These are phyloP conservation scores for Hymenoscyphus fructigenus DNA, from an alignment of 2,329 filamentous ascomycete genomes.

Conservation along the genomic window DNA sequence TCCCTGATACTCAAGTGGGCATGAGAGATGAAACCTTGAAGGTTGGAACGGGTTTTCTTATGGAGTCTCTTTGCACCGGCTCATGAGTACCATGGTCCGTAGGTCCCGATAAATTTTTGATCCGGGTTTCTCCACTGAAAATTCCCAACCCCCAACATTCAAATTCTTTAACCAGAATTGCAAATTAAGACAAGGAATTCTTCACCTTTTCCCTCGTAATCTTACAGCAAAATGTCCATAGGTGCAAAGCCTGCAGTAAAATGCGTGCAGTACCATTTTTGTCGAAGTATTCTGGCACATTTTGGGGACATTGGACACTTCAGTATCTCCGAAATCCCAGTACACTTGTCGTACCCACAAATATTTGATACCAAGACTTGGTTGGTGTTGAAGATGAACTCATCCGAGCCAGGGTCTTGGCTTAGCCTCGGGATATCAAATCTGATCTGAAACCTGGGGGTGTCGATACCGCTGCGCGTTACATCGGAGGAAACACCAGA, in stretches of 20 bases:
- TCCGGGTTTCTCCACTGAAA: background rate
- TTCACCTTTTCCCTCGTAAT: background rate
- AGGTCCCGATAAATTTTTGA: background rate
- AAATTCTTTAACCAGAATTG: background rate
- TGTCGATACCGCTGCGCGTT: background rate
- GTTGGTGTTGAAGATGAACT: background rate
- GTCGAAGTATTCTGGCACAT: background rate
- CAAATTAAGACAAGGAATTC: background rate
- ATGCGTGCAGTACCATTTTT: background rate
- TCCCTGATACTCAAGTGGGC: background rate
- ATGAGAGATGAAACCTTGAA: background rate
- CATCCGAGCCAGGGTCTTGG: background rate
- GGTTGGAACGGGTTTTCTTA: background rate
- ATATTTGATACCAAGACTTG: constrained; percentile 5
- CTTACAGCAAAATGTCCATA: background rate
- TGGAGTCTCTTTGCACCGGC: background rate
- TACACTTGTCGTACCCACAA: background rate
- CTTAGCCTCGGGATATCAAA: background rate
- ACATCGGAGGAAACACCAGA: too few species aligned
- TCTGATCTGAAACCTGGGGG: constrained; percentile 8
- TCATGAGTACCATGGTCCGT: background rate
- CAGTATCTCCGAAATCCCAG: background rate
- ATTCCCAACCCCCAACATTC: background rate
- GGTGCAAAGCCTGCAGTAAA: background rate
- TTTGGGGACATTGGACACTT: background rate